phyloP scores from a whole-genome alignment of 768 basidiomycete species.

The Amanita molliuscula region DNA sequence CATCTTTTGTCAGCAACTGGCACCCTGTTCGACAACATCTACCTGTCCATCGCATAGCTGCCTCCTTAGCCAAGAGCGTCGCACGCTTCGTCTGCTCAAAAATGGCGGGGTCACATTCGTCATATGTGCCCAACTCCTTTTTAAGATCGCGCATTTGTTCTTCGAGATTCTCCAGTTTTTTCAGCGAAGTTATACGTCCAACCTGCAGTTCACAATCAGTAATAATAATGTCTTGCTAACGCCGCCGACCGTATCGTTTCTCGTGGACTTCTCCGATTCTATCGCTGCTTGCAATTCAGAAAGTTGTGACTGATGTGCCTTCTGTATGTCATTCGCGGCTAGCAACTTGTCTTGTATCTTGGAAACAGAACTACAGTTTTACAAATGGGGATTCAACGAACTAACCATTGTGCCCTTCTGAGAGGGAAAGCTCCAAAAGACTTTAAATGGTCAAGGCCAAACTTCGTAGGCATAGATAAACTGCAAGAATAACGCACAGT shows the following conservation, averaged over 20 bases:
- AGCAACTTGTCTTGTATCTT: conserved; percentile 52
- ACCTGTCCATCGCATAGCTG: conserved; percentile 87
- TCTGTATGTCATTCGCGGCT: conserved; percentile 35
- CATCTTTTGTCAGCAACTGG: neutral
- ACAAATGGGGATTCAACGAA: neutral
- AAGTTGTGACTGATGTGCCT: conserved; percentile 33
- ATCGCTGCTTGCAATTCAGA: conserved; percentile 37
- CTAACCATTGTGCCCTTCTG: conserved; percentile 70
- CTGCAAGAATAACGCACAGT: conserved; percentile 45
- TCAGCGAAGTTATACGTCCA: conserved; percentile 42
- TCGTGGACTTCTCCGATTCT: conserved; percentile 37
- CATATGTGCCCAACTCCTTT: conserved; percentile 65
- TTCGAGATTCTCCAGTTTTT: conserved; percentile 35
- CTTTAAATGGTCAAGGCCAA: conserved; percentile 24
- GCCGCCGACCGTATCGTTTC: conserved; percentile 46
- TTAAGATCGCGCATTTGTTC: conserved; percentile 42
- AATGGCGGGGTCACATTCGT: conserved; percentile 75
- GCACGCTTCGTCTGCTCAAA: conserved; percentile 71
- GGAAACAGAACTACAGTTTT: neutral
- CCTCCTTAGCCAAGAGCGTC: conserved; percentile 70
- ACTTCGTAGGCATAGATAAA: conserved; percentile 16
- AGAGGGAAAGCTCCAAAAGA: conserved; percentile 95
- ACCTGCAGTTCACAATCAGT: conserved; percentile 28
- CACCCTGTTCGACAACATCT: conserved; percentile 12
- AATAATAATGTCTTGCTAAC: neutral